These are phyloP conservation scores for Pyricularia grisea DNA, from an alignment of 2,329 filamentous ascomycete genomes.

Conservation along the genomic window DNA sequence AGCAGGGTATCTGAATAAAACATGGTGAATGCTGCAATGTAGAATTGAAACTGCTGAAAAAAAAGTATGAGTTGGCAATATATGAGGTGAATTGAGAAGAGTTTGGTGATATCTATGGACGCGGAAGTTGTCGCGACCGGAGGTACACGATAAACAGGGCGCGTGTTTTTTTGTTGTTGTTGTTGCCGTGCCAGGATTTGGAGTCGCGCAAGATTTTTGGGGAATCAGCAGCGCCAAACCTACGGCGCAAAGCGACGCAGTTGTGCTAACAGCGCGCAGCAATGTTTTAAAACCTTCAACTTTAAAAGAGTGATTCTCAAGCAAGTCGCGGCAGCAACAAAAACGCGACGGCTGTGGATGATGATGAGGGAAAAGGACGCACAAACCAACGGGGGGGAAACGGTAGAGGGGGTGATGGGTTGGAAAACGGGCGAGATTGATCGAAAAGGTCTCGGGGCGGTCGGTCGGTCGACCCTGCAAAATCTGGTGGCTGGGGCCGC, in stretches of 20 bases:
- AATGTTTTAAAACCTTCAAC: background rate
- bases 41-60: background rate
- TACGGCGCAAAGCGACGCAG: background rate
- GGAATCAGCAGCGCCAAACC: background rate
- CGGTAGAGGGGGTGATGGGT: background rate
- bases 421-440: background rate
- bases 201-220: background rate
- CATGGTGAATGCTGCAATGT: constrained; percentile 43
- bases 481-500: background rate
- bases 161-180: constrained; percentile 1
- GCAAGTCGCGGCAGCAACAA: background rate
- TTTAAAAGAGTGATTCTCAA: background rate
- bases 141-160: background rate
- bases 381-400: background rate
- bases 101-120: background rate
- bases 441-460: background rate
- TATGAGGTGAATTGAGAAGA: background rate
- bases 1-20: constrained; percentile 96
- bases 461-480: background rate
- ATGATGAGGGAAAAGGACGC: background rate
- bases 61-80: background rate
- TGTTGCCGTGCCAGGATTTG: background rate
- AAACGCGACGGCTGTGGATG: background rate
- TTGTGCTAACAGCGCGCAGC: background rate
- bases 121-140: background rate